Conservation (phyloP, 177 flowering plant species). For the Vitis hybrid region DNA sequence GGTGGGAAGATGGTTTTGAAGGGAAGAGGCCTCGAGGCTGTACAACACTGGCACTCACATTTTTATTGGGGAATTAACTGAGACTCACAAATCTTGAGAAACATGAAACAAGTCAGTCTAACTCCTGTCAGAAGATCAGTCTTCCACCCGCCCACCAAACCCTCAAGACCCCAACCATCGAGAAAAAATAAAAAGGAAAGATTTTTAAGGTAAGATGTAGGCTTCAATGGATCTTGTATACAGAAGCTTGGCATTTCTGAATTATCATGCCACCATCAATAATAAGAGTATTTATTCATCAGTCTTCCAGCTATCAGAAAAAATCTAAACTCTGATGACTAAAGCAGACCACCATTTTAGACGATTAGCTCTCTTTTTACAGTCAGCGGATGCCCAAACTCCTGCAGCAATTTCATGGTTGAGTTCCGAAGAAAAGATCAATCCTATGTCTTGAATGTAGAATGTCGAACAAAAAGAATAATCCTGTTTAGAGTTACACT, state of each 20-base stretch:
- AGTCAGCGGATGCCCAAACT: slow-evolving; percentile 34
- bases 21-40: slow-evolving; percentile 10
- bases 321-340: background rate
- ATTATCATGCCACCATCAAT: background rate
- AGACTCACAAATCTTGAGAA: background rate
- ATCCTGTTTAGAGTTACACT: too few species aligned
- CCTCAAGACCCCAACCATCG: too few species aligned
- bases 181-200: background rate
- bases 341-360: background rate
- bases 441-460: too few species aligned
- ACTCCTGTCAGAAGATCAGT: background rate
- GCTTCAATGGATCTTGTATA: background rate
- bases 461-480: too few species aligned
- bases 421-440: background rate
- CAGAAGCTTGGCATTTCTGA: background rate
- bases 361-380: background rate
- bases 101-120: background rate
- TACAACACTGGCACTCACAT: slow-evolving; percentile 13
- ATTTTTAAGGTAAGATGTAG: background rate
- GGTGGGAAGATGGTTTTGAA: background rate
- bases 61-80: slow-evolving; percentile 7
- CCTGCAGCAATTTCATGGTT: slow-evolving; percentile 19
- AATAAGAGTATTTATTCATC: background rate
- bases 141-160: background rate
- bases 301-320: background rate